phyloP scores from a whole-genome alignment of 2,329 filamentous ascomycete genomes.

The Paecilomyces sp. region DNA sequence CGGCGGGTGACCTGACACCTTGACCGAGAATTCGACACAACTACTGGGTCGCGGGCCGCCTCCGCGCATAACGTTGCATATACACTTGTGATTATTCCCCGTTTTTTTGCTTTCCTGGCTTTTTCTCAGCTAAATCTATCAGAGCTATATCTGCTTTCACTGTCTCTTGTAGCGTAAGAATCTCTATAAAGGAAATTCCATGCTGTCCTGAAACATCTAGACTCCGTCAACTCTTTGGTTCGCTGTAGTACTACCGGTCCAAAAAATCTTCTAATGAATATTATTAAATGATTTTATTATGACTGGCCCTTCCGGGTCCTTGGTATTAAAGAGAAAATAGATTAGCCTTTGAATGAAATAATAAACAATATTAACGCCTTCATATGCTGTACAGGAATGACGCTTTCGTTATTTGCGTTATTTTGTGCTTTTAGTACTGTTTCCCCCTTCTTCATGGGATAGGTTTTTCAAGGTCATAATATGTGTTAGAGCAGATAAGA shows the following conservation, averaged over 20 bases:
- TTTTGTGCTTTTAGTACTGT: background rate
- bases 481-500: background rate
- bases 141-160: background rate
- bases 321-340: background rate
- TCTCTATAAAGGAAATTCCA: background rate
- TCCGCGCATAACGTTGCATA: background rate
- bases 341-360: background rate
- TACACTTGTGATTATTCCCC: background rate
- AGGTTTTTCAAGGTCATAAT: background rate
- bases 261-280: too few species aligned
- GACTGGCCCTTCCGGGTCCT: background rate
- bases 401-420: background rate
- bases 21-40: background rate
- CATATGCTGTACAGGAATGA: background rate
- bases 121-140: background rate
- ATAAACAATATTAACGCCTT: background rate
- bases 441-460: background rate
- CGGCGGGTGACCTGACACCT: background rate
- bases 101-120: background rate
- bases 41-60: background rate
- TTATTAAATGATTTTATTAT: background rate
- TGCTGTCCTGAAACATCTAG: background rate
- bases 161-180: background rate
- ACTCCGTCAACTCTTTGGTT: background rate
- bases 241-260: background rate